Percentiles rank a stretch among this genome's conserved stretches.
Evolutionary conservation across 208 protist genomes (phyloP).

Genomic region (Kentomonas sorsogonicus): DNA sequence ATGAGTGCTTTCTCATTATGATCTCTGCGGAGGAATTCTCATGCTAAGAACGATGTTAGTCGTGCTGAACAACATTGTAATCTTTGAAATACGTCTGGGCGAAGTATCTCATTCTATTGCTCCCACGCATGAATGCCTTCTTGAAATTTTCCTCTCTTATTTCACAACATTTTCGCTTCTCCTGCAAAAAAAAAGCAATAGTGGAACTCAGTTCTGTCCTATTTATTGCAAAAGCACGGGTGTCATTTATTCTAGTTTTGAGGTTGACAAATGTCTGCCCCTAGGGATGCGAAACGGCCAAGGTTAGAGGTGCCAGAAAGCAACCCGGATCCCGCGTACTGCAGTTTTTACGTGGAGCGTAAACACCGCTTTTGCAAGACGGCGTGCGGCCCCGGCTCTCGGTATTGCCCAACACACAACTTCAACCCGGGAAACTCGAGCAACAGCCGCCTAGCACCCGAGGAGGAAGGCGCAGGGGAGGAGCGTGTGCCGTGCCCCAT

Average conservation of each 20-base stretch:
- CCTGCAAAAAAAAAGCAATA: no score
- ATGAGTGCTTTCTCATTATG: no score
- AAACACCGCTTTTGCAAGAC: constrained; percentile 73
- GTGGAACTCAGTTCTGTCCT: no score
- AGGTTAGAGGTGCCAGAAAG: constrained; percentile 17
- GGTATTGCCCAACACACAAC: constrained; percentile 60
- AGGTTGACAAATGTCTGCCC: background rate
- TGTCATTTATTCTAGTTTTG: no score
- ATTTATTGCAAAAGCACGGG: no score
- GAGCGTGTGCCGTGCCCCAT: constrained; percentile 66
- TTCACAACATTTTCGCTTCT: constrained; percentile 3
- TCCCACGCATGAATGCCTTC: background rate
- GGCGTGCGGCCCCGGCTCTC: constrained; percentile 25
- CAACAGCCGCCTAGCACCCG: no score
- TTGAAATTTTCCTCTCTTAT: background rate
- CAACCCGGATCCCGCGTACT: constrained; percentile 48
- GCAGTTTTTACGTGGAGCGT: constrained; percentile 53
- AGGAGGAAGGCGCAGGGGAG: constrained; percentile 1
- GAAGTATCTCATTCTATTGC: background rate
- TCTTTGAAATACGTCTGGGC: background rate
- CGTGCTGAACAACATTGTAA: no score
- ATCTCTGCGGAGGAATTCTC: no score
- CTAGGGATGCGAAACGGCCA: background rate
- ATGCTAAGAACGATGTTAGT: no score
- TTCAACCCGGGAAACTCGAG: background rate